Percentiles rank a stretch among this genome's conserved stretches.
These are phyloP conservation scores for Citrus australasica DNA, from an alignment of 345 rosid genomes.

Conservation along the genomic window DNA sequence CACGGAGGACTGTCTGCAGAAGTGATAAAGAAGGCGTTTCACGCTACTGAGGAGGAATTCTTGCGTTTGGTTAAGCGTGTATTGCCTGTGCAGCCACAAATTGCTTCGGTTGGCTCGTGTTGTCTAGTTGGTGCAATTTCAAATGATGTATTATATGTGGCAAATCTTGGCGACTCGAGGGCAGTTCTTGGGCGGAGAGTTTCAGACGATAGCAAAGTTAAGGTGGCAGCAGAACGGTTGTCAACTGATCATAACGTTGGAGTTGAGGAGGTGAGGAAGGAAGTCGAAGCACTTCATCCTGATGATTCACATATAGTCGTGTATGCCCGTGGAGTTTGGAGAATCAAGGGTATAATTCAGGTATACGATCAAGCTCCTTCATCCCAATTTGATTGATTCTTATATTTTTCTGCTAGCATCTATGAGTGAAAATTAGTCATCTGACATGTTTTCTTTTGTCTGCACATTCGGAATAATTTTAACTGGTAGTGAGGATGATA, in stretches of 20 bases:
- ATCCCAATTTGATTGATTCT: background rate
- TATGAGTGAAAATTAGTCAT: background rate
- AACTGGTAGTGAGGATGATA: background rate
- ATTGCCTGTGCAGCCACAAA: conserved; percentile 65
- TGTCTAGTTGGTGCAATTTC: conserved; percentile 91
- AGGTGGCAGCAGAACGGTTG: conserved; percentile 73
- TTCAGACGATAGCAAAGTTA: conserved; percentile 29
- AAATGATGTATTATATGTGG: conserved; percentile 66
- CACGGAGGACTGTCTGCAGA: conserved; percentile 85
- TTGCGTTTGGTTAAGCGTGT: conserved; percentile 67
- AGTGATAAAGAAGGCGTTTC: conserved; percentile 79
- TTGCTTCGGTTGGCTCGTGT: conserved; percentile 94
- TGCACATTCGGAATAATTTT: background rate
- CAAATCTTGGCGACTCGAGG: conserved; percentile 95
- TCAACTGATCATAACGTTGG: conserved; percentile 96
- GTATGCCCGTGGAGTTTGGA: conserved; percentile 86
- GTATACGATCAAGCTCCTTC: conserved; percentile 26
- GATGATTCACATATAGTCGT: conserved; percentile 92
- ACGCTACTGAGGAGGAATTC: conserved; percentile 89
- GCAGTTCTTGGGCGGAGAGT: conserved; percentile 80
- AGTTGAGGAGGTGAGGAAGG: conserved; percentile 89
- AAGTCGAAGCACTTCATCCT: conserved; percentile 93
- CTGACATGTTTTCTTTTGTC: background rate
- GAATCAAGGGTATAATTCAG: conserved; percentile 98
- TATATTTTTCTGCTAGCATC: background rate